Evolutionary conservation across 1,284 basidiomycete species (phyloP).

Genomic region (Acaromyces ingoldii): DNA sequence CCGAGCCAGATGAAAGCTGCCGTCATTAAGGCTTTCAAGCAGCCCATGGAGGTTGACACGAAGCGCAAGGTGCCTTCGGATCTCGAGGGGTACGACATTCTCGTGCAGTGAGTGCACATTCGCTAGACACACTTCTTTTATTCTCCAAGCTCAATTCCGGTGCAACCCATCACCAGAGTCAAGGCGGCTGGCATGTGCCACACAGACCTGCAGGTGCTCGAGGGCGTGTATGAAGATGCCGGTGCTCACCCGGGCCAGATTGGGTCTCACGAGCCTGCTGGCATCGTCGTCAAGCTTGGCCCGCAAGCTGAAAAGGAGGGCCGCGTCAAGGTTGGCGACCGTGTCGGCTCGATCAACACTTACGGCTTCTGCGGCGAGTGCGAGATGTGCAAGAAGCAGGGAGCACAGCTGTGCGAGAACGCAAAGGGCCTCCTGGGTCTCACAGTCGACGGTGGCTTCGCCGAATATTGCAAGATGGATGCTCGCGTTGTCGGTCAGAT

Average conservation of each 20-base stretch:
- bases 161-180: too few relatives aligned
- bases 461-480: slow-evolving; percentile 14
- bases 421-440: slow-evolving; percentile 13
- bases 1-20: slow-evolving; percentile 35
- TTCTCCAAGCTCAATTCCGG: slow-evolving; percentile 13
- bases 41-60: slow-evolving; percentile 30
- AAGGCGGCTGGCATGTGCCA: slow-evolving; percentile 39
- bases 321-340: slow-evolving; percentile 14
- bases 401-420: slow-evolving; percentile 15
- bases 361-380: slow-evolving; percentile 12
- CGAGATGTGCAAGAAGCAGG: slow-evolving; percentile 6
- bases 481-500: slow-evolving; percentile 8
- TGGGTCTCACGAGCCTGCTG: slow-evolving; percentile 39
- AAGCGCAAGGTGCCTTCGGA: slow-evolving; percentile 26
- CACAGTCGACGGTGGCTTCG: slow-evolving; percentile 14
- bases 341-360: slow-evolving; percentile 14
- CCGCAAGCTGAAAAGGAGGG: slow-evolving; percentile 9
- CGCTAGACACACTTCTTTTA: slow-evolving; percentile 20
- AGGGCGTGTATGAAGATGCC: slow-evolving; percentile 27
- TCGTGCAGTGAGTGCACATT: slow-evolving; percentile 14
- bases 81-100: slow-evolving; percentile 29
- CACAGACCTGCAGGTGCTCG: slow-evolving; percentile 39
- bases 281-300: slow-evolving; percentile 12
- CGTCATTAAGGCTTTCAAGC: slow-evolving; percentile 35
- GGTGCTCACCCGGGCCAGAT: slow-evolving; percentile 35